These are phyloP conservation scores for Neonectria sp. DNA, from an alignment of 2,329 filamentous ascomycete genomes.

Conservation along the genomic window DNA sequence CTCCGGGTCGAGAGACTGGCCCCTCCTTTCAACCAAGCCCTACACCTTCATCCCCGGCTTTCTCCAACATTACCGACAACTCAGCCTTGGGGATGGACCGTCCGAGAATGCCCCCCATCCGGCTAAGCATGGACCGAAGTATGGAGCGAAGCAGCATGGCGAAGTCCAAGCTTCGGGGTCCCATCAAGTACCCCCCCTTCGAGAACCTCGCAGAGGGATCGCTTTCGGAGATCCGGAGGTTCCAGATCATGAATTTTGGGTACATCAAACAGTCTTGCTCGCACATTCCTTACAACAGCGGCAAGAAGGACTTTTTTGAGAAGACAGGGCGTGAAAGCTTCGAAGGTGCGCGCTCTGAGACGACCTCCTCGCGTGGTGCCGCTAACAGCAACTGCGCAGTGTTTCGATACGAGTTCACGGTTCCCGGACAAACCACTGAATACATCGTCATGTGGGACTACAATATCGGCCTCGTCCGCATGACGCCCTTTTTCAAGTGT, in stretches of 20 bases:
- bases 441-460: constrained; percentile 98
- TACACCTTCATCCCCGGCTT: constrained; percentile 37
- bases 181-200: constrained; percentile 81
- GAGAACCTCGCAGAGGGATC: constrained; percentile 75
- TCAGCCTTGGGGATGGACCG: constrained; percentile 24
- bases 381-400: constrained; percentile 30
- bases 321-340: constrained; percentile 92
- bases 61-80: constrained; percentile 28
- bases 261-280: constrained; percentile 74
- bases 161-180: constrained; percentile 74
- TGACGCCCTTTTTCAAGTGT: constrained; percentile 96
- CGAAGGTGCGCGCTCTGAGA: constrained; percentile 73
- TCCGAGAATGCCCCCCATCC: constrained; percentile 31
- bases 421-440: constrained; percentile 75
- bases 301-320: constrained; percentile 89
- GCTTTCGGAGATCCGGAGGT: constrained; percentile 71
- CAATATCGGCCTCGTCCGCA: constrained; percentile 92
- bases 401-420: constrained; percentile 78
- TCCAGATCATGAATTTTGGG: constrained; percentile 76
- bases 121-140: constrained; percentile 66
- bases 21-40: constrained; percentile 58
- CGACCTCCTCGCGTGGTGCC: not conserved
- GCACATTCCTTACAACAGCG: constrained; percentile 94
- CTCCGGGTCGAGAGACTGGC: constrained; percentile 57
- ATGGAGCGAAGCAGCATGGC: constrained; percentile 65